Evolutionary conservation across 257 asterid genomes (phyloP), one percentile per base, ranked within the genome.

Genomic region (Voacanga thouarsii): DNA sequence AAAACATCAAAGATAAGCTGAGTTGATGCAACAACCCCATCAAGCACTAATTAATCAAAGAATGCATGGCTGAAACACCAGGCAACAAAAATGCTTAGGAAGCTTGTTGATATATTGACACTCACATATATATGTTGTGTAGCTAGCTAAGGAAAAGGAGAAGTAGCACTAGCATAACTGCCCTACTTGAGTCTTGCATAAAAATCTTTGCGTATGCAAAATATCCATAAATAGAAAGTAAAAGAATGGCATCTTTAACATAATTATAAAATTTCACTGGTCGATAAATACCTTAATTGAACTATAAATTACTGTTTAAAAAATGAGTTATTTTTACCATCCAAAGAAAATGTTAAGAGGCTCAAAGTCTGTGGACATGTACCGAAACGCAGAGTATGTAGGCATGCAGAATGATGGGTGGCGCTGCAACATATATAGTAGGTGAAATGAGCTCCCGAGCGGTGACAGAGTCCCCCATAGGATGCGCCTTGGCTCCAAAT

Each of bases 401-500:
- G 7, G 6, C 26, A 44, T 45, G 9, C 10, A 23, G 30, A 66
- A 66, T 37, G 47, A 33, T 6, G 71, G 71, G 71, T 37, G n/a
- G 44, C 30, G 69, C 9, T 28, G 44, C 39, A 61, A 61, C 30
- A n/a, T n/a, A 47, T 11, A 61, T 1, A 44, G 75, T 50, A 8
- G 65, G 66, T 53, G 30, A 8, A 53, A n/a, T 65, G 74, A 72
- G 77, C 74, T 68, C 75, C 61, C 41, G 49, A 73, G 67, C 59
- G 82, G 86, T 78, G 83, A 76, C 86, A 79, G 78, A 67, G 56
- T 80, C 60, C 55, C 78, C 85, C 85, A 68, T 71, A 61, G 63
- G 71, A 79, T 72, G 81, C 83, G 86, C 70, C 83, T 80, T 45
- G 53, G 55, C 18, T 76, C 83, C 82, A 72, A 82, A 60, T n/a